Evolutionary conservation across 2,329 filamentous ascomycete species (phyloP).

Genomic region (Cladosporium sp.): DNA sequence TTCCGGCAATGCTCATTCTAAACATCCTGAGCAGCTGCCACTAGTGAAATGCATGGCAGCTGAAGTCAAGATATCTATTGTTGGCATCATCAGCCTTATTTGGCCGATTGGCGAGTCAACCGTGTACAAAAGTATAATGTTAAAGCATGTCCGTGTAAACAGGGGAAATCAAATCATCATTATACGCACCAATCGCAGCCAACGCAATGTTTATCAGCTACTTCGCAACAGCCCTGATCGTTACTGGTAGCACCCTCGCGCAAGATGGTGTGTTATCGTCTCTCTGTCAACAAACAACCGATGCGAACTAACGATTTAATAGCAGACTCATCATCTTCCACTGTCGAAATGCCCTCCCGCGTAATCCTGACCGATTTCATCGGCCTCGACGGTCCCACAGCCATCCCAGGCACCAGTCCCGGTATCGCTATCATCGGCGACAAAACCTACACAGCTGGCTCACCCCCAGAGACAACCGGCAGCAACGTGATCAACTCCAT

Average conservation of each 20-base stretch:
- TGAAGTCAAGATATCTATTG: not conserved
- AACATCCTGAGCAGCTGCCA: not conserved
- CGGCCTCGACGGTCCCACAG: not conserved
- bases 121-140: not conserved
- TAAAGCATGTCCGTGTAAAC: not conserved
- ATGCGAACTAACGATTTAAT: not conserved
- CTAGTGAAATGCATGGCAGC: not conserved
- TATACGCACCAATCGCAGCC: not conserved
- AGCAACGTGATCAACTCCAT: not conserved
- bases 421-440: conserved; percentile 1
- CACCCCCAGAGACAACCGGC: not conserved
- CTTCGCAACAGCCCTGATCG: not conserved
- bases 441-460: not conserved
- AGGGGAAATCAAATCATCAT: not conserved
- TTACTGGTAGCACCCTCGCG: not conserved
- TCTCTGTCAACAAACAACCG: not conserved
- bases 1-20: not conserved
- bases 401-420: not conserved
- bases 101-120: not conserved
- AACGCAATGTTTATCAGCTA: not conserved
- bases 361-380: not conserved
- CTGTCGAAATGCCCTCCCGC: not conserved
- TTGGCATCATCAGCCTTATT: not conserved
- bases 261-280: not conserved
- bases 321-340: not conserved